Conservation (phyloP, 2,329 filamentous ascomycete species). For the Cercospora zeae-maydis region DNA sequence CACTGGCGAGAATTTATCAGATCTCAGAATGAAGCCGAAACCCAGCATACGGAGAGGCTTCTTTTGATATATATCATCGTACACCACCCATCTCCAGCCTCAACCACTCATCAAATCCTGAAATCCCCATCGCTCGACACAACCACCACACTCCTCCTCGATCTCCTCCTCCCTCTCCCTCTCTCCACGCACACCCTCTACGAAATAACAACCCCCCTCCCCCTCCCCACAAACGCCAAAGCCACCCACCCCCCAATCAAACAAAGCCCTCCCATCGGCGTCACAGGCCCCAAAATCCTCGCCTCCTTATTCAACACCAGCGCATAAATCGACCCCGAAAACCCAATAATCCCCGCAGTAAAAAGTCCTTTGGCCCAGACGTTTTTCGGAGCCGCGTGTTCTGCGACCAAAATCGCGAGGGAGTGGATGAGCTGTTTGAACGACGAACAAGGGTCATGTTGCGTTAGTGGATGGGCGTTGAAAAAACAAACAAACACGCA, state of each 20-base stretch:
- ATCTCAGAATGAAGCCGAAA: no score
- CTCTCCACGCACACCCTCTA: background rate
- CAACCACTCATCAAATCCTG: no score
- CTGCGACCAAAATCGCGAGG: slow-evolving; percentile 56
- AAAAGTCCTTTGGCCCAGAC: slow-evolving; percentile 56
- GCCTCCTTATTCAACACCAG: slow-evolving; percentile 61
- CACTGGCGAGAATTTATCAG: no score
- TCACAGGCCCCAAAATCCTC: slow-evolving; percentile 60
- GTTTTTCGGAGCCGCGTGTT: slow-evolving; percentile 49
- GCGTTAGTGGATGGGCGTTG: background rate
- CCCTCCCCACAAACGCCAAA: slow-evolving; percentile 41
- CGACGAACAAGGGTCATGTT: no score
- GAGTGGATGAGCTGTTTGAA: slow-evolving; percentile 63
- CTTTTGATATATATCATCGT: no score
- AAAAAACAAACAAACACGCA: background rate
- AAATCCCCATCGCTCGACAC: no score
- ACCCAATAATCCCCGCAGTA: slow-evolving; percentile 63
- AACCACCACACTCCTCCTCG: background rate
- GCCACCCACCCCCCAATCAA: slow-evolving; percentile 63
- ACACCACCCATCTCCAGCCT: no score
- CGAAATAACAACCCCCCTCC: slow-evolving; percentile 21
- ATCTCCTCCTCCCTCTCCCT: background rate
- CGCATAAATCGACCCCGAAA: slow-evolving; percentile 63
- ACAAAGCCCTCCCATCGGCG: slow-evolving; percentile 61
- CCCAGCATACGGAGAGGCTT: no score